A percentile compares a stretch with the other conserved stretches of the same genome.
phyloP scores from a whole-genome alignment of 2,329 filamentous ascomycete genomes.

The Aspergillus sclerotialis region DNA sequence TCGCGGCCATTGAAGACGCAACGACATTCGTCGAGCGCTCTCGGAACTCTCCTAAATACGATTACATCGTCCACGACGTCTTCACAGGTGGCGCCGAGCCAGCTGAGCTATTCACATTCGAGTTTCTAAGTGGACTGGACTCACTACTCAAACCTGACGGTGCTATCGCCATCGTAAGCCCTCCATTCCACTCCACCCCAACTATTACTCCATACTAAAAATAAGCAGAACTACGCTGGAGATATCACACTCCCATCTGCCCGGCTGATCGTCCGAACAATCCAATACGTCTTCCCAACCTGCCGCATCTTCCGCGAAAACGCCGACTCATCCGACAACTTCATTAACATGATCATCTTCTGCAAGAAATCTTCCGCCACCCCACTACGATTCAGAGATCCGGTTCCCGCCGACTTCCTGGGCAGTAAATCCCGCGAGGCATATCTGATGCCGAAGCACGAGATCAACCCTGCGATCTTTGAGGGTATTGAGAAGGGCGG shows the following conservation, averaged over 20 bases:
- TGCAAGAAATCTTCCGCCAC: slow-evolving; percentile 59
- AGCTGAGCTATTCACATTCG: slow-evolving; percentile 74
- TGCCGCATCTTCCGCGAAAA: slow-evolving; percentile 88
- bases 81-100: slow-evolving; percentile 96
- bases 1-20: slow-evolving; percentile 74
- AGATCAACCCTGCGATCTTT: slow-evolving; percentile 49
- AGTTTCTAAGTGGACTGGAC: slow-evolving; percentile 69
- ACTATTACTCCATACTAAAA: slow-evolving; percentile 5
- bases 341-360: slow-evolving; percentile 95
- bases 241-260: slow-evolving; percentile 73
- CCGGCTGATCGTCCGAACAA: slow-evolving; percentile 72
- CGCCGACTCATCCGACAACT: slow-evolving; percentile 50
- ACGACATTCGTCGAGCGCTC: slow-evolving; percentile 54
- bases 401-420: slow-evolving; percentile 60
- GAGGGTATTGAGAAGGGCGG: slow-evolving; percentile 38
- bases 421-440: slow-evolving; percentile 62
- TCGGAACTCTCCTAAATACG: slow-evolving; percentile 54
- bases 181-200: background rate
- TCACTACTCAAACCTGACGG: slow-evolving; percentile 69
- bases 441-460: slow-evolving; percentile 66
- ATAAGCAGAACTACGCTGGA: slow-evolving; percentile 78
- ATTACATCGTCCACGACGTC: slow-evolving; percentile 96
- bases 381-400: slow-evolving; percentile 59
- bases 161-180: slow-evolving; percentile 75
- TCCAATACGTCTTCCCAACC: slow-evolving; percentile 72